phyloP scores from a whole-genome alignment of 2,329 filamentous ascomycete species.

The Chlorencoelia australis region DNA sequence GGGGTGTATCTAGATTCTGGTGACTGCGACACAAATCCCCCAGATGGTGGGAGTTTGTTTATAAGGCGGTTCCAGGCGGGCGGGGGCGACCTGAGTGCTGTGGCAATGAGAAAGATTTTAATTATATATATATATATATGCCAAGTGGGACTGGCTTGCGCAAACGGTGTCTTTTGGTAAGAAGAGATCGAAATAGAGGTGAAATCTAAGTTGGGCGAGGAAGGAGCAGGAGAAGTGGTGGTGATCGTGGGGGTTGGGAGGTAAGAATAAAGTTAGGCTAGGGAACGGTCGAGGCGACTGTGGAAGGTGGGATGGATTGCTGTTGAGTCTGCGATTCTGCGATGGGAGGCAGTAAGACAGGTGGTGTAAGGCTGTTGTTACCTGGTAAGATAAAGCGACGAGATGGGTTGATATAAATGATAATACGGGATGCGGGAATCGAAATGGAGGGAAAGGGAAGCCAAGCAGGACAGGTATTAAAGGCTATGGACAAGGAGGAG shows the following conservation, averaged over 20 bases:
- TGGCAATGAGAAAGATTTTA: neutral
- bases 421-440: conserved; percentile 4
- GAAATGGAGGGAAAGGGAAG: conserved; percentile 3
- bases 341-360: too few species aligned
- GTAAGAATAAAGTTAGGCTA: neutral
- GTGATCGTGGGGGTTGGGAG: neutral
- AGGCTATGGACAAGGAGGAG: conserved; percentile 2
- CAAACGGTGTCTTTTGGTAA: conserved; percentile 1
- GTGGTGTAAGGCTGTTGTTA: too few species aligned
- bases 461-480: conserved; percentile 1
- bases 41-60: neutral
- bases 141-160: too few species aligned
- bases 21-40: neutral
- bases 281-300: conserved; percentile 2
- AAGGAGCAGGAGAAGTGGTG: too few species aligned
- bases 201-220: conserved; percentile 2
- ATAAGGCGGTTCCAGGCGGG: neutral
- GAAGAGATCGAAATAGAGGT: conserved; percentile 1
- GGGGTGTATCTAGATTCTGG: conserved; percentile 5
- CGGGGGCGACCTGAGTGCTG: neutral
- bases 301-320: conserved; percentile 1
- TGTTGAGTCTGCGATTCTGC: neutral
- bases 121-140: neutral
- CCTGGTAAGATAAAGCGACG: neutral
- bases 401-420: neutral